Percentiles rank a stretch among this genome's conserved stretches.
These are phyloP conservation scores for Sporisorium reilianum DNA, from an alignment of 1,284 basidiomycete species.

Conservation along the genomic window DNA sequence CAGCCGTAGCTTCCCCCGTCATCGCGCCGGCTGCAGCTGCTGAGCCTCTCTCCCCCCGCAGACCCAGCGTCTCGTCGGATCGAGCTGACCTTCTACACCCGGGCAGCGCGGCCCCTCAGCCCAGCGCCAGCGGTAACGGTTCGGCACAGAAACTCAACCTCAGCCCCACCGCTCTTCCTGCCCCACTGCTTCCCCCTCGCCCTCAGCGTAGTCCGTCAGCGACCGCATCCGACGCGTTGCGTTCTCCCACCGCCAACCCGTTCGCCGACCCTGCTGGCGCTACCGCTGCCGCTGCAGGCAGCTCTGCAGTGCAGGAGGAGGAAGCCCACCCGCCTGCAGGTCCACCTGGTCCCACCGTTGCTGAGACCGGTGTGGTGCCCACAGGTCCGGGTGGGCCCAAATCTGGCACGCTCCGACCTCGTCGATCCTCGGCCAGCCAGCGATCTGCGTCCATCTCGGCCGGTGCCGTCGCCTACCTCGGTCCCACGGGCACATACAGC, in stretches of 20 bases:
- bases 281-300: not conserved
- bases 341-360: constrained; percentile 48
- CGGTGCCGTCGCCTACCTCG: constrained; percentile 48
- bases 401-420: constrained; percentile 48
- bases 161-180: constrained; percentile 40
- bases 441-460: constrained; percentile 51
- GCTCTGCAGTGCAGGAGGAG: constrained; percentile 12
- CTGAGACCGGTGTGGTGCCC: constrained; percentile 52
- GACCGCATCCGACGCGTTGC: constrained; percentile 19
- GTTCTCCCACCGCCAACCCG: constrained; percentile 32
- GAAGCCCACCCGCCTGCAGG: constrained; percentile 17
- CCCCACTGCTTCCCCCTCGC: constrained; percentile 45
- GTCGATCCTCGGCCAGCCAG: constrained; percentile 38
- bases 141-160: constrained; percentile 39
- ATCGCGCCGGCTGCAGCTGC: not conserved
- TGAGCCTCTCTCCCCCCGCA: constrained; percentile 13
- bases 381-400: constrained; percentile 56
- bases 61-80: constrained; percentile 24
- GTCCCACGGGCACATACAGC: constrained; percentile 49
- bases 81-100: constrained; percentile 25
- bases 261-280: constrained; percentile 30
- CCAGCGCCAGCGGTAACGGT: not conserved
- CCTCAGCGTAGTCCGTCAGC: constrained; percentile 32
- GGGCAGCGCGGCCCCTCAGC: constrained; percentile 4
- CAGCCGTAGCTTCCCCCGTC: constrained; percentile 3